Evolutionary conservation across 208 protist species (phyloP), one percentile per base, ranked within the genome.

Genomic region (Naegleria lovaniensis): DNA sequence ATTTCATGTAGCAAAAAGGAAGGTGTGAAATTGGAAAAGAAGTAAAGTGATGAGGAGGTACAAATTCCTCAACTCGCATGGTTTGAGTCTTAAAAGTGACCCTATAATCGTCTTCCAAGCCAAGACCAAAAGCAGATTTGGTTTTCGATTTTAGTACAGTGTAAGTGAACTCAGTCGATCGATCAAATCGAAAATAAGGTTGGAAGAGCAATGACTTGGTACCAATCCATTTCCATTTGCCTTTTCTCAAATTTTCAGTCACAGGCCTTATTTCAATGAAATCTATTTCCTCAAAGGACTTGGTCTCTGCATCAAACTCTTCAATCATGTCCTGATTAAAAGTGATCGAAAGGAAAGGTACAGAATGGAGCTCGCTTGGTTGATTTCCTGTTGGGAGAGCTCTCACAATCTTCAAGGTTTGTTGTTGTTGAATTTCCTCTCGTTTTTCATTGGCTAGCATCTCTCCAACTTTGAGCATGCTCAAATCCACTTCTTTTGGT

Each of bases 311-410:
- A 67, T 67, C 55, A 19, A 67, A 67, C 19, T 67, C 55, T 67
- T 67, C 55, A 83, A 83, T 83, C 75, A 83, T 83, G 75, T 83
- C 75, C 6, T 83, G 75, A 40, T 13, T 40, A 83, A 83, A 83
- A 36, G 75, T 83, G 33, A 83, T 39, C 25, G 75, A 40, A 39
- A 83, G 19, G 11, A n/a, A 83, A 39, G 75, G 75, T 29, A 67
- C 55, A 22, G 55, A 67, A 3, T 15, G 19, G 22, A 67, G 19
- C 19, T 67, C 55, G 3, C 19, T 29, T 29, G 11, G 11, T 19
- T 67, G 55, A 29, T 67, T 67, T 29, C 55, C 55, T 29, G 55
- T 67, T 67, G 55, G 55, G 19, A 67, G 19, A 29, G 55, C 55
- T 67, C 55, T 67, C 3, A 67, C 55, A 67, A 67, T 67, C 22